Conservation (phyloP, 495 filamentous ascomycete species). For the Penicillium arizonense region DNA sequence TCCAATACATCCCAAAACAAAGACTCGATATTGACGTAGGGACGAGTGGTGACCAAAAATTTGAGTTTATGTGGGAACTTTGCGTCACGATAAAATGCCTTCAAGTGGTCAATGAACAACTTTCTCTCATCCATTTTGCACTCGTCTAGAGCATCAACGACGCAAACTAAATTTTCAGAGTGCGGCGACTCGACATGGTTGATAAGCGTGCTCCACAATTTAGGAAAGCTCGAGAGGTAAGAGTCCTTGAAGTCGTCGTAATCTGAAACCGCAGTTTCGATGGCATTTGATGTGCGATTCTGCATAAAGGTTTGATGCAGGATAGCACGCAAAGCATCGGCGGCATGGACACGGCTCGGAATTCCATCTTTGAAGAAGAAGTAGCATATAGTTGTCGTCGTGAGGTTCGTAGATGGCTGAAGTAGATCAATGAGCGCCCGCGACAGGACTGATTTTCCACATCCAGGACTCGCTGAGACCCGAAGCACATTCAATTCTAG, state of each 20-base stretch:
- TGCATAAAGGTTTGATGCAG: conserved; percentile 36
- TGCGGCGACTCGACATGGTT: conserved; percentile 11
- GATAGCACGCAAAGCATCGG: conserved; percentile 29
- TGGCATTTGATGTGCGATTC: neutral
- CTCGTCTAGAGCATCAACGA: conserved; percentile 45
- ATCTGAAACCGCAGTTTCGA: neutral
- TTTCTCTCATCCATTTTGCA: conserved; percentile 5
- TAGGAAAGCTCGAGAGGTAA: conserved; percentile 13
- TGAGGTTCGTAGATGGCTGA: conserved; percentile 10
- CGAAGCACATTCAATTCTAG: conserved; percentile 29
- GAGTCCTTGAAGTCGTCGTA: neutral
- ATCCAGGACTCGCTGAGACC: conserved; percentile 41
- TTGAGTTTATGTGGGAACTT: conserved; percentile 16
- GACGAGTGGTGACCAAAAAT: conserved; percentile 37
- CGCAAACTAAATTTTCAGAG: conserved; percentile 42
- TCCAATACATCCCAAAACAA: conserved; percentile 15
- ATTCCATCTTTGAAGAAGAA: conserved; percentile 43
- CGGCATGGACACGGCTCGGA: conserved; percentile 8
- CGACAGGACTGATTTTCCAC: conserved; percentile 42
- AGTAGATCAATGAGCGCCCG: conserved; percentile 28
- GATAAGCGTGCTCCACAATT: conserved; percentile 40
- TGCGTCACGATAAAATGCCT: neutral
- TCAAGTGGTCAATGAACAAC: neutral
- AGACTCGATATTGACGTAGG: conserved; percentile 26
- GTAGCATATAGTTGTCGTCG: conserved; percentile 29